Base-by-base conservation (phyloP, 805 yeast species). In the Wickerhamiella siamensis region DNA sequence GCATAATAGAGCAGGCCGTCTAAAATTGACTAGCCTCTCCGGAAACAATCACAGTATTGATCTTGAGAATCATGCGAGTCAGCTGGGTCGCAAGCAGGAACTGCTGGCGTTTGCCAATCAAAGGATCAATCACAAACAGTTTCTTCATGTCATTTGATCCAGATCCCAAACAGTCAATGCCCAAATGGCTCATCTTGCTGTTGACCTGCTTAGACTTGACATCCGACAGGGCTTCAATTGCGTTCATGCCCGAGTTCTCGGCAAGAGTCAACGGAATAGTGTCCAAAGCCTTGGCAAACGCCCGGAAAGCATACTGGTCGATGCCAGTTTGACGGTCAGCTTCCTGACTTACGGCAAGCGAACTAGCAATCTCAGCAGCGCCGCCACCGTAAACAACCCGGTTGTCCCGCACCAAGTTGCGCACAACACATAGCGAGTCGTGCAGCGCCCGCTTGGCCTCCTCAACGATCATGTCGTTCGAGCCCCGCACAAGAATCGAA, bases 361-460 rank as follows among this genome's bases (percentile, higher is more conserved):
- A 86, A 68, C 94, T 81, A 2, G 95, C 72, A 41, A 91, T 77
- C 66, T 91, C 99, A 31, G 97, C 93, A 18, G 98, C 94, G 51
- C 99, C 99, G 53, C 99, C 99, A 49, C 99, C 99, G 57, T 91
- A 91, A n/a, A 93, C 96, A 36, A 91, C 83, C 61, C 95, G 74
- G 59, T 77, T 79, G 61, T 93, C 97, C 55, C 79, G 75, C 40
- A 93, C 79, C 59, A 91, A 73, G 65, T 91, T 93, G 66, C 98
- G 81, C 22, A 91, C 98, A 36, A 93, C 99, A 66, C 98, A 88
- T 44, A 91, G 67, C 6, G 98, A 83, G 60, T 91, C 99, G 56
- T 91, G 97, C 45, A 91, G 70, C 1, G 98, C 96, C 61, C 99
- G 79, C 50, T 83, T 75, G 40, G 95, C 93, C 66, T 91, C 99